These are phyloP conservation scores for Diaporthe batatas DNA, from an alignment of 2,329 filamentous ascomycete species.

Conservation along the genomic window DNA sequence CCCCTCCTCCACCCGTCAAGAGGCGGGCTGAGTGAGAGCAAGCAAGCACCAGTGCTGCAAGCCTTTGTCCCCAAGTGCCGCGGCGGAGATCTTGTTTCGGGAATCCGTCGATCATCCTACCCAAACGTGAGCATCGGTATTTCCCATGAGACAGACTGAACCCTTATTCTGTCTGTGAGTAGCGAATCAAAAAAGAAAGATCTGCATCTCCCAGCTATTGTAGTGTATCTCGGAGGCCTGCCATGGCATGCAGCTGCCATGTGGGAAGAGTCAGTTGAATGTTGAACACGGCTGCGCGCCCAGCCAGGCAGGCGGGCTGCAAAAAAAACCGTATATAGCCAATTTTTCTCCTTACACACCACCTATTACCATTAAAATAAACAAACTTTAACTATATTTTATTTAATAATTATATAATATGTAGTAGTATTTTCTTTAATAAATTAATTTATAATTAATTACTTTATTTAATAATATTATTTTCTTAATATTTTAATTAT, in stretches of 20 bases:
- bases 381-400: too few relatives aligned
- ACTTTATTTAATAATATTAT: too few relatives aligned
- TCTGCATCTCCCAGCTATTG: too few relatives aligned
- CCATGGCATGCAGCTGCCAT: too few relatives aligned
- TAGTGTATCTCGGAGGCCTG: background rate
- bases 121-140: background rate
- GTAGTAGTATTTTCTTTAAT: too few relatives aligned
- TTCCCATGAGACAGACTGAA: background rate
- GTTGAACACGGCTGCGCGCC: background rate
- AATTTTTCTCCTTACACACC: too few relatives aligned
- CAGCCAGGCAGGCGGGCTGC: too few relatives aligned
- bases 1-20: background rate
- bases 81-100: slow-evolving; percentile 23
- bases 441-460: too few relatives aligned
- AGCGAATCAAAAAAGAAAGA: background rate
- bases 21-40: background rate
- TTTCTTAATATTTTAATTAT: too few relatives aligned
- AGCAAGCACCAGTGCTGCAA: background rate
- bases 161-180: background rate
- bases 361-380: too few relatives aligned
- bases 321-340: too few relatives aligned
- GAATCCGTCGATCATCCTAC: slow-evolving; percentile 23
- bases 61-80: background rate
- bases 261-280: background rate
- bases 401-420: too few relatives aligned